phyloP scores from a whole-genome alignment of 768 basidiomycete genomes.

The Antrodiella citrinella region DNA sequence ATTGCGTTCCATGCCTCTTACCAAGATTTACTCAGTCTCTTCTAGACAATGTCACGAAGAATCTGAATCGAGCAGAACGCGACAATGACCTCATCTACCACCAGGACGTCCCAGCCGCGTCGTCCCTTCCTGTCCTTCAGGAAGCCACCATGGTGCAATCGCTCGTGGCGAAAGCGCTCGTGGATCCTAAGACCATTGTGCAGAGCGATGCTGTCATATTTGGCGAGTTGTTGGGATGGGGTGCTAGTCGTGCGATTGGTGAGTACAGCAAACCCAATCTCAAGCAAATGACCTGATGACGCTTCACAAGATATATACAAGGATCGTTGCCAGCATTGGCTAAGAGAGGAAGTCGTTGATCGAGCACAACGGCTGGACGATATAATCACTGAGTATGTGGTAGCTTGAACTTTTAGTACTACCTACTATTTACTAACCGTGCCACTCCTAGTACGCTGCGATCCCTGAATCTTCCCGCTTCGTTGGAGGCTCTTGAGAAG shows the following conservation, averaged over 20 bases:
- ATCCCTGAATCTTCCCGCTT: conserved; percentile 70
- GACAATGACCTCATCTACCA: conserved; percentile 98
- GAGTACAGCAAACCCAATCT: conserved; percentile 18
- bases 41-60: conserved; percentile 58
- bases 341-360: conserved; percentile 60
- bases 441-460: conserved; percentile 45
- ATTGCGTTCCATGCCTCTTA: no score
- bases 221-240: conserved; percentile 72
- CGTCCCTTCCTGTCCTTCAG: conserved; percentile 56
- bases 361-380: conserved; percentile 57
- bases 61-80: conserved; percentile 63
- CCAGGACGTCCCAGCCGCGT: conserved; percentile 68
- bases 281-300: no score
- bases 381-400: conserved; percentile 48
- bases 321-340: conserved; percentile 63
- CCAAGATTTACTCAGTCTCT: conserved; percentile 57
- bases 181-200: conserved; percentile 48
- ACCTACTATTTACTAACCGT: background rate
- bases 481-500: conserved; percentile 81
- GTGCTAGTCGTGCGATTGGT: conserved; percentile 87
- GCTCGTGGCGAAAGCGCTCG: conserved; percentile 44
- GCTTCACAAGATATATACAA: conserved; percentile 78
- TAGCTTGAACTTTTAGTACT: no score
- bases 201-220: conserved; percentile 57
- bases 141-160: conserved; percentile 61